Evolutionary conservation across 2,329 filamentous ascomycete genomes (phyloP), one percentile per base, ranked within the genome.

Genomic region (Arthrobotrys sphaeroides): DNA sequence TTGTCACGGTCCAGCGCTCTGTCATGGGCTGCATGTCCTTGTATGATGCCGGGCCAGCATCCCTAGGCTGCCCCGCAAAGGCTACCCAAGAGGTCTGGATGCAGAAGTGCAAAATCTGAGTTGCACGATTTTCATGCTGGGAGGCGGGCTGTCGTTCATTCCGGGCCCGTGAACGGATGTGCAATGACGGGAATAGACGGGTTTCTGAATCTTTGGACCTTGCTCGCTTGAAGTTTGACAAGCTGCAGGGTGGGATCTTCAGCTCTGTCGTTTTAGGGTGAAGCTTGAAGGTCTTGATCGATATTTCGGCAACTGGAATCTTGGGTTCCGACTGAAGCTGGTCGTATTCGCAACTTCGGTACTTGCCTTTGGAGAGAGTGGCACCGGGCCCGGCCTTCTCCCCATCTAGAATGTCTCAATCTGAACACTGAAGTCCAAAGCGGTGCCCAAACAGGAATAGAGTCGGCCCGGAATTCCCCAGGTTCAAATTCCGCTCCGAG

Each of bases 181-280:
- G 40, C 68, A 60, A 49, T 43, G 47, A 74, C 60, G 40, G 55
- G 69, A 74, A 61, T 43, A 59, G 47, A 36, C 38, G 26, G 38
- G n/a, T 24, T 36, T 60, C 42, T 43, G 60, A 12, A 53, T 38
- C 28, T 67, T 55, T 67, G 62, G 67, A 62, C 61, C 62, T 74
- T 74, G 53, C 70, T 68, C 70, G 70, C 70, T 57, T 62, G 70
- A 57, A 60, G 68, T 57, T 61, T 67, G 45, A 62, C 55, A 62
- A 45, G 61, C 47, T 74, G 70, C 70, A 74, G 18, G 57, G 51
- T 26, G 45, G 40, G 16, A 43, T 61, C 33, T 38, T 67, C 45
- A 68, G 43, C 43, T 51, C 49, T 16, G 53, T 70, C 45, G 13
- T n/a, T 33, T 70, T 70, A 24, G 24, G 51, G 42, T 38, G 33